These are phyloP conservation scores for Annulohypoxylon truncatum DNA, from an alignment of 2,329 filamentous ascomycete species.

Conservation along the genomic window DNA sequence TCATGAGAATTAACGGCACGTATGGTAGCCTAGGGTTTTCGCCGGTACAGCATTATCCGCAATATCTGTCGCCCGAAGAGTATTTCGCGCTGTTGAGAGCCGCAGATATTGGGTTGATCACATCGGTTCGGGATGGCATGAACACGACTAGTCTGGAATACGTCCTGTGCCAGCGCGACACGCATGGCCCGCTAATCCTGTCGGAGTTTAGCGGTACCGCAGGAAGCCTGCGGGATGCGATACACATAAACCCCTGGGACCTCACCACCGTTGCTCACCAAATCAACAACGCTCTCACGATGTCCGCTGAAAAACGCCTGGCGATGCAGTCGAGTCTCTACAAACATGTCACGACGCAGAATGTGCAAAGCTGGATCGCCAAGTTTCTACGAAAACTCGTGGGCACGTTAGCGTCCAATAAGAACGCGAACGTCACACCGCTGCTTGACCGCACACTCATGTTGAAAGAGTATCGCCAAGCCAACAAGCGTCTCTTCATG, in stretches of 20 bases:
- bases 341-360: conserved; percentile 85
- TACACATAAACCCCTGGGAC: conserved; percentile 98
- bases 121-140: conserved; percentile 96
- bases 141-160: conserved; percentile 98
- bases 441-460: conserved; percentile 80
- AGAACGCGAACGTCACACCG: conserved; percentile 81
- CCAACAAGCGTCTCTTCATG: conserved; percentile 90
- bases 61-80: conserved; percentile 89
- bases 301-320: conserved; percentile 73
- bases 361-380: conserved; percentile 86
- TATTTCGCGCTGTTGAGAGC: conserved; percentile 94
- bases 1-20: conserved; percentile 89
- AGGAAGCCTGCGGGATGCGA: conserved; percentile 83
- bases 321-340: conserved; percentile 81
- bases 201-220: conserved; percentile 98
- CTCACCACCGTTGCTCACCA: conserved; percentile 83
- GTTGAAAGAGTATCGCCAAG: conserved; percentile 77
- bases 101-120: conserved; percentile 92
- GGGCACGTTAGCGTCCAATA: conserved; percentile 81
- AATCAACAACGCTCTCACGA: conserved; percentile 83
- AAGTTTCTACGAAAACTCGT: conserved; percentile 83
- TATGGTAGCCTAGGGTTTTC: conserved; percentile 90
- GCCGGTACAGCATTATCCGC: conserved; percentile 93
- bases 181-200: conserved; percentile 87
- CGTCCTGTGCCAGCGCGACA: conserved; percentile 89